Conservation (phyloP, 164 flowering plant species). For the Liriodendron chinense region DNA sequence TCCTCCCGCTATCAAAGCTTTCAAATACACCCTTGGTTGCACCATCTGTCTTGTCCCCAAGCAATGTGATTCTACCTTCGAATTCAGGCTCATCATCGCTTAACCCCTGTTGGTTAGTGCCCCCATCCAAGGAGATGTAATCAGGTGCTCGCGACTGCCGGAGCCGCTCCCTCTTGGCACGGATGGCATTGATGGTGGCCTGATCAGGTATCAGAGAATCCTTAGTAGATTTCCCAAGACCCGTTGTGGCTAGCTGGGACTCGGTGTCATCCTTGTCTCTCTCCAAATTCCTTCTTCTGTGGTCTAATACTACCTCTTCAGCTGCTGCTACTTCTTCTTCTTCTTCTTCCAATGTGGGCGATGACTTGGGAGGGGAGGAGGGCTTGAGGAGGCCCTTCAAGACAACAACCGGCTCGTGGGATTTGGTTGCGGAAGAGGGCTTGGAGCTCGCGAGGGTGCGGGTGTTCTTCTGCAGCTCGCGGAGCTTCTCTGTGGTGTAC, state of each 20-base stretch:
- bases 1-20: constrained; percentile 39
- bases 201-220: constrained; percentile 55
- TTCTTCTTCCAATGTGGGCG: constrained; percentile 9
- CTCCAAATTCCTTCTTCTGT: constrained; percentile 20
- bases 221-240: constrained; percentile 28
- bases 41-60: constrained; percentile 55
- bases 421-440: constrained; percentile 22
- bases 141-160: constrained; percentile 70
- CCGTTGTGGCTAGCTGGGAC: constrained; percentile 35
- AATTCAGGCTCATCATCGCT: constrained; percentile 94
- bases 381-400: constrained; percentile 80
- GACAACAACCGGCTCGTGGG: constrained; percentile 59
- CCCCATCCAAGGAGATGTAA: constrained; percentile 74
- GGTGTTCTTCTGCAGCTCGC: constrained; percentile 89
- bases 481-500: constrained; percentile 80
- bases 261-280: constrained; percentile 34
- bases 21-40: constrained; percentile 72
- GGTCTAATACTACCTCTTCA: constrained; percentile 8
- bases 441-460: constrained; percentile 54
- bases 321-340: constrained; percentile 21
- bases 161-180: constrained; percentile 73
- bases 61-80: constrained; percentile 62
- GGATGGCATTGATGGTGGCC: constrained; percentile 61
- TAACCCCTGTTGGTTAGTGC: constrained; percentile 62
- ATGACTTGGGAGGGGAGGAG: neutral